Percentiles rank a stretch among this genome's conserved stretches.
phyloP scores from a whole-genome alignment of 1,284 basidiomycete species.

The Boletus semigastroideus region DNA sequence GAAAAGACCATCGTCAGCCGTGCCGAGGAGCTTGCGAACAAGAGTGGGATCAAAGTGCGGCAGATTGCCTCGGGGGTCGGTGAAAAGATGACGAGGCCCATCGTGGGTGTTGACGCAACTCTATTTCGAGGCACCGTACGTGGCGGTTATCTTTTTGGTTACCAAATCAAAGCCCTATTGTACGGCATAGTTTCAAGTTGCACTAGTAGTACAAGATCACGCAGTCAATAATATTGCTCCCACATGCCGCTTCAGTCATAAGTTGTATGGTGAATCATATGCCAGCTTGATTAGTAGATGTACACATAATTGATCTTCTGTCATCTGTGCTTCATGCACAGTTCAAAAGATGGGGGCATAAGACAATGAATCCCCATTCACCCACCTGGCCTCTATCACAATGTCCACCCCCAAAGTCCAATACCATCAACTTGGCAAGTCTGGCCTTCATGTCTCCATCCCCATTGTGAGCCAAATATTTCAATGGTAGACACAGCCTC shows the following conservation, averaged over 20 bases:
- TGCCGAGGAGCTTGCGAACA: constrained; percentile 40
- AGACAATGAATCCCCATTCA: too few relatives aligned
- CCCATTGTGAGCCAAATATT: constrained; percentile 36
- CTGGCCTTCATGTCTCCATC: constrained; percentile 50
- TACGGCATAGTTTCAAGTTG: constrained; percentile 15
- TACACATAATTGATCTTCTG: constrained; percentile 3
- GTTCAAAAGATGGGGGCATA: too few relatives aligned
- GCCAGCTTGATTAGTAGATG: too few relatives aligned
- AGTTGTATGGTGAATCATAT: too few relatives aligned
- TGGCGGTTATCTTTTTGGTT: not conserved
- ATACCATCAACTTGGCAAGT: constrained; percentile 47
- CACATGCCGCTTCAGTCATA: too few relatives aligned
- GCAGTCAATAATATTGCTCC: too few relatives aligned
- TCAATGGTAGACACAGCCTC: too few relatives aligned
- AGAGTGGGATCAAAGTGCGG: constrained; percentile 39
- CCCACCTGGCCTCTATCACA: too few relatives aligned
- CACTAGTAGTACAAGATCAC: too few relatives aligned
- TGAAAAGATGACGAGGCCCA: constrained; percentile 40
- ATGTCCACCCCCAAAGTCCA: constrained; percentile 24
- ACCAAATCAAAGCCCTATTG: too few relatives aligned
- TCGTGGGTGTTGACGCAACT: constrained; percentile 34
- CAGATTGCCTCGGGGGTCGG: constrained; percentile 37
- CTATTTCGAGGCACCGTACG: constrained; percentile 33
- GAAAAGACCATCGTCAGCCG: constrained; percentile 40
- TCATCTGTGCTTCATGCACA: too few relatives aligned